phyloP scores from a whole-genome alignment of 805 yeast genomes.

The Metschnikowia gelsemii region DNA sequence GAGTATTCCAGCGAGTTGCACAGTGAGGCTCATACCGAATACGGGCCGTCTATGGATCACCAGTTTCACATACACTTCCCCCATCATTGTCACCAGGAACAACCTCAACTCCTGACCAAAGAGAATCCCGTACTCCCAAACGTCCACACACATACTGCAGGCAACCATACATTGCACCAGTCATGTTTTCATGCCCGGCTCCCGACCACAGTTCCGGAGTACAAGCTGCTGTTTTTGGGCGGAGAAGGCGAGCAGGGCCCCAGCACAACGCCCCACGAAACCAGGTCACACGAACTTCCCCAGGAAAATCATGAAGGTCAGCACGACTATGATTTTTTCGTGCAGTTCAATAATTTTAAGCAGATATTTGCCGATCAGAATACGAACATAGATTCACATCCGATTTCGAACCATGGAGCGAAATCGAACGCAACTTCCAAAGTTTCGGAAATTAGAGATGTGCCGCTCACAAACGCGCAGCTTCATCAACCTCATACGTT shows the following conservation, averaged over 20 bases:
- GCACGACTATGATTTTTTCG: constrained; percentile 39
- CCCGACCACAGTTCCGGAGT: constrained; percentile 23
- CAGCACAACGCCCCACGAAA: background rate
- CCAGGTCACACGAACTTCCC: background rate
- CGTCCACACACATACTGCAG: background rate
- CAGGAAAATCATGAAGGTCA: constrained; percentile 10
- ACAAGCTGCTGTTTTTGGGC: background rate
- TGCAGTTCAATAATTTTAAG: constrained; percentile 35
- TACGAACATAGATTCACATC: too few relatives aligned
- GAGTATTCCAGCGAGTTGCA: background rate
- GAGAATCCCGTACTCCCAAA: constrained; percentile 2
- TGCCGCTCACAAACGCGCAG: background rate
- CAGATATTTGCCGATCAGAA: constrained; percentile 14
- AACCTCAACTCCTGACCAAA: background rate
- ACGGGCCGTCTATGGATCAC: constrained; percentile 7
- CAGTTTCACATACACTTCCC: constrained; percentile 40
- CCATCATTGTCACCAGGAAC: constrained; percentile 34
- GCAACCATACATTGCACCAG: constrained; percentile 29
- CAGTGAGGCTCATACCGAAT: background rate
- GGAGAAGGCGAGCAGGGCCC: background rate
- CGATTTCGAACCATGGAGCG: too few relatives aligned
- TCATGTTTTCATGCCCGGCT: constrained; percentile 47
- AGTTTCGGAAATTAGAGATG: constrained; percentile 2
- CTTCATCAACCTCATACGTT: constrained; percentile 7
- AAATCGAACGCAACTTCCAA: too few relatives aligned